Evolutionary conservation across 495 filamentous ascomycete species (phyloP).

Genomic region (Daldinia concentrica): DNA sequence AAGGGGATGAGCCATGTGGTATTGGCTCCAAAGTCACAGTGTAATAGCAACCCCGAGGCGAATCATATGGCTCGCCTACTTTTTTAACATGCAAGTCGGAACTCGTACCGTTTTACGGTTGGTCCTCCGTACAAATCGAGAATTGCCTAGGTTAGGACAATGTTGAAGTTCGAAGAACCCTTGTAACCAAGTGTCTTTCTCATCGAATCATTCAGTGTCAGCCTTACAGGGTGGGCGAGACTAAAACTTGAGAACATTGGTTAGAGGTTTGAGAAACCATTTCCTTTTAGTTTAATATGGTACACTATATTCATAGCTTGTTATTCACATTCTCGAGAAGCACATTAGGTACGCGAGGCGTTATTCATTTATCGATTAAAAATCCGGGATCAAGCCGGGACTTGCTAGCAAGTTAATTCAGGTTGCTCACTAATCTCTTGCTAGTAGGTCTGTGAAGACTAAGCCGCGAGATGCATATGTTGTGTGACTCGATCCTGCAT

Average conservation of each 20-base stretch:
- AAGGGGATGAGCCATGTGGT: background rate
- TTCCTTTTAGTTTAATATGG: background rate
- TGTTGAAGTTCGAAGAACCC: slow-evolving; percentile 8
- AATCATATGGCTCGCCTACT: slow-evolving; percentile 21
- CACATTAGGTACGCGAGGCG: background rate
- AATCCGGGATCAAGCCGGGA: slow-evolving; percentile 7
- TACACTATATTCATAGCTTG: background rate
- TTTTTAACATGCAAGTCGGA: slow-evolving; percentile 30
- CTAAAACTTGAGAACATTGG: background rate
- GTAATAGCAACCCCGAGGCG: slow-evolving; percentile 8
- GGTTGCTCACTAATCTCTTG: slow-evolving; percentile 12
- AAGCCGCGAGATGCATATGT: slow-evolving; percentile 22
- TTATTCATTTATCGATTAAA: slow-evolving; percentile 8
- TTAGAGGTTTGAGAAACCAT: background rate
- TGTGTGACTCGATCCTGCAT: slow-evolving; percentile 41
- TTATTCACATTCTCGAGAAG: background rate
- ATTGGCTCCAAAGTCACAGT: slow-evolving; percentile 28
- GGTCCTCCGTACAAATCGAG: slow-evolving; percentile 11
- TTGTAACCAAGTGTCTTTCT: slow-evolving; percentile 7
- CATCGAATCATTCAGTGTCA: slow-evolving; percentile 6
- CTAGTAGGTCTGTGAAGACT: slow-evolving; percentile 14
- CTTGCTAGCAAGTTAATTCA: slow-evolving; percentile 3
- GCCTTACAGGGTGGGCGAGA: slow-evolving; percentile 12
- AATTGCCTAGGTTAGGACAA: background rate
- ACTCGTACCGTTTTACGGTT: slow-evolving; percentile 18